Evolutionary conservation across 306 rosid genomes (phyloP), one percentile per base, ranked within the genome.

Genomic region (Sicyos baderoa): DNA sequence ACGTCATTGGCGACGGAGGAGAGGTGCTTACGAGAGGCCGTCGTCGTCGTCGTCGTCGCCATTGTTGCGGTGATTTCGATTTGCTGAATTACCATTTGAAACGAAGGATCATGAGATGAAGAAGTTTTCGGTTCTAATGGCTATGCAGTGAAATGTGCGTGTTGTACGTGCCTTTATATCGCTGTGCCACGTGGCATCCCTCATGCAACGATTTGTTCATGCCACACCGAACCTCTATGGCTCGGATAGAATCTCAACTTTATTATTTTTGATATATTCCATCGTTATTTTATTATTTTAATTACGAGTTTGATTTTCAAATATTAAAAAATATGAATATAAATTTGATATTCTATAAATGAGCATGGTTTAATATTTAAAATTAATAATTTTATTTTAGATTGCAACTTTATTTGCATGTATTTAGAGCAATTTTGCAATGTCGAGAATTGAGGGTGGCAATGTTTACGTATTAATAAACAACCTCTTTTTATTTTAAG

Each of bases 1-100:
- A 82, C 81, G 54, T 80, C 75, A 55, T 76, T 77, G 68, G 89
- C 89, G 10, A 73, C 21, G 29, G 80, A 51, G 54, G 89, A 85
- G 5, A 80, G 80, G 21, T 78, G 78, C 64, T 80, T 80, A 70
- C 80, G 37, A 1, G 69, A 58, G 52, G 27, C 35, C 32, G 74
- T 60, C 67, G 47, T 60, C 67, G 47, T 16, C 79, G 27, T 37
- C 32, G 74, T 60, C 67, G 47, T 60, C 67, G 47, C 19, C 79
- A 69, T 76, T 35, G 79, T 13, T 7, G 51, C 22, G 51, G 23
- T 71, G 54, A 42, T 65, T 45, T 45, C 72, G 72, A 23, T 67
- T 47, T 45, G 37, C 23, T 11, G 56, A 67, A 3, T 25, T 25
- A 16, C 17, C 56, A 22, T 48, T 4, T 4, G 55, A 21, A 44